phyloP scores from a whole-genome alignment of 2,329 filamentous ascomycete genomes.

The Fusarium sp. region DNA sequence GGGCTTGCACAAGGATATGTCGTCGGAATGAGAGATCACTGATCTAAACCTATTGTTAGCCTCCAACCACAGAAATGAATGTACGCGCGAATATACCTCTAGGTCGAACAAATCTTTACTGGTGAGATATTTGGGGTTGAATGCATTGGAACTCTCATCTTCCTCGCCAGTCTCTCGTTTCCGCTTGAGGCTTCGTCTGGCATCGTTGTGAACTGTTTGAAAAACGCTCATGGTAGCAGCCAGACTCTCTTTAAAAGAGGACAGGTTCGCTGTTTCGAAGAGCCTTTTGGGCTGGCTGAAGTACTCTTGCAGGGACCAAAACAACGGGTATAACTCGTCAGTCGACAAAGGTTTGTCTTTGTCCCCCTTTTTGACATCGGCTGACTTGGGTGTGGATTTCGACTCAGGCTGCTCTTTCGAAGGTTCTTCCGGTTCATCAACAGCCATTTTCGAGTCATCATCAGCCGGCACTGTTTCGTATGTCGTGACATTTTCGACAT shows the following conservation, averaged over 20 bases:
- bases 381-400: constrained; percentile 56
- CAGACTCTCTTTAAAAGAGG: constrained; percentile 83
- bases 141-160: constrained; percentile 65
- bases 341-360: constrained; percentile 68
- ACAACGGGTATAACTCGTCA: constrained; percentile 85
- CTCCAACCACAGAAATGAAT: not conserved
- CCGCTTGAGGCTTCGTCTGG: constrained; percentile 76
- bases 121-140: constrained; percentile 99
- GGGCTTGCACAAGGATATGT: constrained; percentile 92
- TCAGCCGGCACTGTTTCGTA: constrained; percentile 69
- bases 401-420: constrained; percentile 52
- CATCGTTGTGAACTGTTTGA: constrained; percentile 70
- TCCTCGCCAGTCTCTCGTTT: constrained; percentile 71
- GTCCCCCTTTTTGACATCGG: constrained; percentile 61
- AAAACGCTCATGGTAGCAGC: constrained; percentile 74
- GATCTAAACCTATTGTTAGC: constrained; percentile 64
- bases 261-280: constrained; percentile 79
- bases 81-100: constrained; percentile 70
- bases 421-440: constrained; percentile 66
- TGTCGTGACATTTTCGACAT: constrained; percentile 91
- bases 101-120: constrained; percentile 95
- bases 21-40: constrained; percentile 94
- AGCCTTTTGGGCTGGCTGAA: constrained; percentile 91
- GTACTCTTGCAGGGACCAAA: constrained; percentile 92
- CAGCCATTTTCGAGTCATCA: constrained; percentile 67